Evolutionary conservation across 805 yeast genomes (phyloP), one percentile per base, ranked within the genome.

Genomic region (Metschnikowia aberdeeniae): DNA sequence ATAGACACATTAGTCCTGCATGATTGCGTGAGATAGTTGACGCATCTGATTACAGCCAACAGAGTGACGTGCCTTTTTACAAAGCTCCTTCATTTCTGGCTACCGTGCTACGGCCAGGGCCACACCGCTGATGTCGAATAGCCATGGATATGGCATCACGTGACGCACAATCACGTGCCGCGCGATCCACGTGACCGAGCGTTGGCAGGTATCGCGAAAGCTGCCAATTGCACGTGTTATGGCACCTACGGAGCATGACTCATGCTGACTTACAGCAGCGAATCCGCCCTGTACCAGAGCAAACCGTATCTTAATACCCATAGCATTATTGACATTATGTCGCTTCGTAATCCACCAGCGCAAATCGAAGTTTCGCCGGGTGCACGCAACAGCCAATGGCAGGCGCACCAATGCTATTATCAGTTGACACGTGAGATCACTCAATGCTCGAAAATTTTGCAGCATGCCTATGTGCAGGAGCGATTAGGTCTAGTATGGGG

Each of bases 371-470:
- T 22, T 7, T 7, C 26, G 8, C 8, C 26, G 26, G 4, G 26
- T 13, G n/a, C 38, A 31, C n/a, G 5, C 17, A 17, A 13, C 32
- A 44, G 51, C 57, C 57, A 54, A 54, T 54, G 36, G 36, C 32
- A 38, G 34, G 32, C 30, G 32, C 28, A 32, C 42, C 50, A 17
- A 45, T 47, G 29, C 22, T 39, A 54, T 54, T 50, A 54, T 45
- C 40, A 28, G 19, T 9, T 34, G 27, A 45, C 57, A 54, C 57
- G 57, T 54, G 57, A 47, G 57, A 54, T 54, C 41, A 47, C 57
- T 52, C 55, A 52, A 53, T 52, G 28, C 26, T 44, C 45, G 45
- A 34, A 52, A 51, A 46, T 42, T 44, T 51, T 49, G 53, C 55
- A 46, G 40, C 55, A 42, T 42, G 13, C 33, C 30, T 7, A 20